phyloP scores from a whole-genome alignment of 1,139 yeast genomes.

The Yamadazyma triangularis region DNA sequence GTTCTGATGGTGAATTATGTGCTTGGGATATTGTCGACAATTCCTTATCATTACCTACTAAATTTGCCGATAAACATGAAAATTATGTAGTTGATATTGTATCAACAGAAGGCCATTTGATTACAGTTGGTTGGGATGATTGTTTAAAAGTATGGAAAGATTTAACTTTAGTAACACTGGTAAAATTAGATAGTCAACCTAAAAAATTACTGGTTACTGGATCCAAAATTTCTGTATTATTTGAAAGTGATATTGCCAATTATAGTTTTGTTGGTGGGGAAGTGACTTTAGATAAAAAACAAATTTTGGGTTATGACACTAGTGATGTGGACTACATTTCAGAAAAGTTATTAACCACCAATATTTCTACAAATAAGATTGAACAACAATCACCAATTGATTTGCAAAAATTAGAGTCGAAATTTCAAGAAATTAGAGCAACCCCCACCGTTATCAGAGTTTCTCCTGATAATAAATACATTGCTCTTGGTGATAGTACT shows the following conservation, averaged over 20 bases:
- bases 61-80: constrained; percentile 34
- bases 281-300: constrained; percentile 10
- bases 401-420: constrained; percentile 8
- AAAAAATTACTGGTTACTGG: constrained; percentile 38
- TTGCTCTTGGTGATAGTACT: constrained; percentile 82
- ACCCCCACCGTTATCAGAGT: constrained; percentile 59
- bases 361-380: constrained; percentile 34
- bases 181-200: constrained; percentile 58
- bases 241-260: constrained; percentile 42
- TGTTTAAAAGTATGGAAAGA: constrained; percentile 48
- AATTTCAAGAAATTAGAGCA: constrained; percentile 40
- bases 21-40: constrained; percentile 47
- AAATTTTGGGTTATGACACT: constrained; percentile 31
- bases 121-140: constrained; percentile 88
- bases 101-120: constrained; percentile 22
- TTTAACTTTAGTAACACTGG: constrained; percentile 20
- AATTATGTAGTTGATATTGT: constrained; percentile 54
- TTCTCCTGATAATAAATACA: constrained; percentile 63
- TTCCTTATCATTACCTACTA: constrained; percentile 28
- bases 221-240: constrained; percentile 37
- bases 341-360: constrained; percentile 45
- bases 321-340: constrained; percentile 30
- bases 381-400: constrained; percentile 22
- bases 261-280: constrained; percentile 11
- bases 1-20: constrained; percentile 74